phyloP scores from a whole-genome alignment of 768 basidiomycete genomes.

The Sarcodon aspratus region DNA sequence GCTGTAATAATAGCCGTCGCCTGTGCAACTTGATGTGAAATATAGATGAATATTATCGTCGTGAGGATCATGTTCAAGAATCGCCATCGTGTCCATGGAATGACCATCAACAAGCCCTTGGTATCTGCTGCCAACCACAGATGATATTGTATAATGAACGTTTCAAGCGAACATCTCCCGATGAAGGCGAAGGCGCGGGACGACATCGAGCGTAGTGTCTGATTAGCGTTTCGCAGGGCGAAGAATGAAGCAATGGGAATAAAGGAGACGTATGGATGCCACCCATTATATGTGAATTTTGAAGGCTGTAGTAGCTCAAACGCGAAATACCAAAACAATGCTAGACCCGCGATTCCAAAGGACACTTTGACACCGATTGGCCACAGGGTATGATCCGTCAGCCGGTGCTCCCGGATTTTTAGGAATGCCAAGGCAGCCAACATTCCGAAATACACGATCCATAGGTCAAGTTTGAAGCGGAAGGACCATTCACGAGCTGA shows the following conservation, averaged over 20 bases:
- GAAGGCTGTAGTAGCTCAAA: slow-evolving; percentile 69
- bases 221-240: slow-evolving; percentile 65
- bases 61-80: slow-evolving; percentile 72
- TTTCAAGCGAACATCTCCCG: slow-evolving; percentile 82
- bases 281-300: slow-evolving; percentile 81
- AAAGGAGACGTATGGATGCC: slow-evolving; percentile 75
- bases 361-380: slow-evolving; percentile 35
- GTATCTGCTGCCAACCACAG: slow-evolving; percentile 80
- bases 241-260: slow-evolving; percentile 73
- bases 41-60: slow-evolving; percentile 67
- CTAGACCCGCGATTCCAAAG: slow-evolving; percentile 37
- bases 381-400: slow-evolving; percentile 67
- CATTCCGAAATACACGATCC: slow-evolving; percentile 86
- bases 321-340: slow-evolving; percentile 66
- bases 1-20: slow-evolving; percentile 66
- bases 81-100: slow-evolving; percentile 66
- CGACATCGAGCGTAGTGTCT: slow-evolving; percentile 55
- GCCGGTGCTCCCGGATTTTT: slow-evolving; percentile 61
- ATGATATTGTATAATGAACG: slow-evolving; percentile 87
- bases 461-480: slow-evolving; percentile 80
- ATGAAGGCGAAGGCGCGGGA: slow-evolving; percentile 69
- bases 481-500: slow-evolving; percentile 82
- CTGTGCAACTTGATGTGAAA: slow-evolving; percentile 65
- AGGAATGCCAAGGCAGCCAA: slow-evolving; percentile 58
- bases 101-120: slow-evolving; percentile 67